phyloP scores from a whole-genome alignment of 2,329 filamentous ascomycete genomes.

The Fusarium gaditjirri region DNA sequence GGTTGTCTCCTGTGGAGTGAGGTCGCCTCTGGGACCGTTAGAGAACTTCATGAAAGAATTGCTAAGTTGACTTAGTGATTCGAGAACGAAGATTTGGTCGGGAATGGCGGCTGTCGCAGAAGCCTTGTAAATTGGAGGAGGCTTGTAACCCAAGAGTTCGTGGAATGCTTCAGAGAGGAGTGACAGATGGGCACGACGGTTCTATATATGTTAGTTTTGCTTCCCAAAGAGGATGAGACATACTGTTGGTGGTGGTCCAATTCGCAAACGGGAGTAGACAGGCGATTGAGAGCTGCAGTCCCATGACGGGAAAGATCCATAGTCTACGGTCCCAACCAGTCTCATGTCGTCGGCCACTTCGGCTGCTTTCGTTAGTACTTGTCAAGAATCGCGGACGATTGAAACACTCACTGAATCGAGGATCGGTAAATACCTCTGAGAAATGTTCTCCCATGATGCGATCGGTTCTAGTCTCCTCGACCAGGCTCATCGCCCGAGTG shows the following conservation, averaged over 20 bases:
- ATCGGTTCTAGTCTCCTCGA: constrained; percentile 61
- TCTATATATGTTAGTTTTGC: constrained; percentile 50
- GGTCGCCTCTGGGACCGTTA: constrained; percentile 41
- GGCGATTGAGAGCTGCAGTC: constrained; percentile 52
- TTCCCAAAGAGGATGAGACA: constrained; percentile 22
- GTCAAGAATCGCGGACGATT: accelerated
- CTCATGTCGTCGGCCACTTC: constrained; percentile 53
- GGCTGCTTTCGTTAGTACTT: constrained; percentile 47
- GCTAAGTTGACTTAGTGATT: constrained; percentile 55
- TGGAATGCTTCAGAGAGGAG: constrained; percentile 64
- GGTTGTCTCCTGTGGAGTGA: constrained; percentile 56
- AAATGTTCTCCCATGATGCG: constrained; percentile 55
- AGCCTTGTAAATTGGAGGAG: constrained; percentile 63
- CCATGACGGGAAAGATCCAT: constrained; percentile 62
- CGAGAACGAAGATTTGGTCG: constrained; percentile 58
- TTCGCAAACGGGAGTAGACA: constrained; percentile 57
- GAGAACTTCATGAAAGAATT: constrained; percentile 56
- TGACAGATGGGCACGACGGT: constrained; percentile 59
- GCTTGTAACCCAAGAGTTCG: constrained; percentile 59
- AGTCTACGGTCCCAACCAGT: constrained; percentile 61
- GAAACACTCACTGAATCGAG: constrained; percentile 57
- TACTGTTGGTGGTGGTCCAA: constrained; percentile 65
- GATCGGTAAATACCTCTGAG: constrained; percentile 56
- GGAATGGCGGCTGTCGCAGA: constrained; percentile 49
- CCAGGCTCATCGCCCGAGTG: constrained; percentile 62